Evolutionary conservation across 331 rosid species (phyloP).

Genomic region (Malus hybrid): DNA sequence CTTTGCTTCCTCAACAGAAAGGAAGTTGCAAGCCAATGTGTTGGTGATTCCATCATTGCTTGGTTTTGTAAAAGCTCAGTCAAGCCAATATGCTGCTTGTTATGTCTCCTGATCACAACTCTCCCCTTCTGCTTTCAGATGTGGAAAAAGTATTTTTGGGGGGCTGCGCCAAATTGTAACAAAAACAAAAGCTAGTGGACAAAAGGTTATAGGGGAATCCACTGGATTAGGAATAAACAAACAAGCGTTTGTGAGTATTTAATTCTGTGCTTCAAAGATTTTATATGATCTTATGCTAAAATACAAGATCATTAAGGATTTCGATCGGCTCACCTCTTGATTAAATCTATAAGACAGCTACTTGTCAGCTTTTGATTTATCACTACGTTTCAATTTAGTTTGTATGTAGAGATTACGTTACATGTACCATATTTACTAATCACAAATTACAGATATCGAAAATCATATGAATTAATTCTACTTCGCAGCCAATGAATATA

Average conservation of each 20-base stretch:
- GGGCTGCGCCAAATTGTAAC: slow-evolving; percentile 8
- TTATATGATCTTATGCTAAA: background rate
- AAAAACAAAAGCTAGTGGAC: slow-evolving; percentile 16
- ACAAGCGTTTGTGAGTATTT: background rate
- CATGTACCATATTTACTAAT: background rate
- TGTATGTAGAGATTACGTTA: background rate
- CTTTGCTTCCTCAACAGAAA: slow-evolving; percentile 12
- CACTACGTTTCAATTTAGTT: background rate
- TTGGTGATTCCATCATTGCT: slow-evolving; percentile 27
- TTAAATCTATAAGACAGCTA: background rate
- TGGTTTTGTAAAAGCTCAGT: slow-evolving; percentile 23
- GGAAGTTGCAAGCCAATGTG: background rate
- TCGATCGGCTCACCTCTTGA: background rate
- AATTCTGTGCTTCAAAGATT: background rate
- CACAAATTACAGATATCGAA: background rate
- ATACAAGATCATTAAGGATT: background rate
- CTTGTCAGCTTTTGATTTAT: background rate
- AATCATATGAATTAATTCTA: background rate
- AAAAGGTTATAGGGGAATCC: background rate
- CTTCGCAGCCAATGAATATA: background rate
- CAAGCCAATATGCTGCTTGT: slow-evolving; percentile 23
- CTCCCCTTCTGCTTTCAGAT: slow-evolving; percentile 12
- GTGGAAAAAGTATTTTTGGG: slow-evolving; percentile 20
- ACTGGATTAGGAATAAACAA: slow-evolving; percentile 1
- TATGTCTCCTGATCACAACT: background rate